A percentile compares a stretch with the other conserved stretches of the same genome.
Conservation (phyloP, 768 basidiomycete species). For the Collybiopsis luxurians region DNA sequence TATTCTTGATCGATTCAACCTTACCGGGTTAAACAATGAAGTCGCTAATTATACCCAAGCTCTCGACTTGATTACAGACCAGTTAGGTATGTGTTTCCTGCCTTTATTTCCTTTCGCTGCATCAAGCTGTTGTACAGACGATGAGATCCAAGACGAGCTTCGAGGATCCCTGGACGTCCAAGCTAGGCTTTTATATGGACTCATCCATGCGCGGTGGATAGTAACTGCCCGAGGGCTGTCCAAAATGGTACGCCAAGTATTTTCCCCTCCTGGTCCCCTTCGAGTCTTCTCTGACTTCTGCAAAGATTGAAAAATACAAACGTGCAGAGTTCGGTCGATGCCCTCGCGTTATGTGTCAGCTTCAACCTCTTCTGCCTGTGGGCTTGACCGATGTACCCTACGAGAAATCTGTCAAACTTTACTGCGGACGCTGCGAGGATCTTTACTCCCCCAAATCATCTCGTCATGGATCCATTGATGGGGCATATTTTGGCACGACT, state of each 20-base stretch:
- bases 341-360: slow-evolving; percentile 93
- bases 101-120: neutral
- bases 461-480: slow-evolving; percentile 95
- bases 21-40: slow-evolving; percentile 95
- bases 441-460: slow-evolving; percentile 98
- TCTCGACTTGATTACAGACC: slow-evolving; percentile 94
- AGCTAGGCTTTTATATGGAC: slow-evolving; percentile 89
- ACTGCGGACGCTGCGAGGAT: slow-evolving; percentile 98
- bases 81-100: slow-evolving; percentile 61
- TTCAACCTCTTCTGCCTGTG: slow-evolving; percentile 93
- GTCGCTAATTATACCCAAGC: slow-evolving; percentile 94
- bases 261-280: no score
- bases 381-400: slow-evolving; percentile 97
- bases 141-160: slow-evolving; percentile 91
- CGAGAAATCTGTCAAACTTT: slow-evolving; percentile 98
- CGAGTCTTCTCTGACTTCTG: neutral
- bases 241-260: slow-evolving; percentile 95
- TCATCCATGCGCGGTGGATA: slow-evolving; percentile 97
- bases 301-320: slow-evolving; percentile 93
- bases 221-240: slow-evolving; percentile 89
- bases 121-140: slow-evolving; percentile 49
- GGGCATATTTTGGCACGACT: slow-evolving; percentile 97
- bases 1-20: slow-evolving; percentile 96
- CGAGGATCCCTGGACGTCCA: slow-evolving; percentile 91
- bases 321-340: slow-evolving; percentile 98